Base-by-base conservation (phyloP, 148 eudicot species). In the Rhododendron henanense region DNA sequence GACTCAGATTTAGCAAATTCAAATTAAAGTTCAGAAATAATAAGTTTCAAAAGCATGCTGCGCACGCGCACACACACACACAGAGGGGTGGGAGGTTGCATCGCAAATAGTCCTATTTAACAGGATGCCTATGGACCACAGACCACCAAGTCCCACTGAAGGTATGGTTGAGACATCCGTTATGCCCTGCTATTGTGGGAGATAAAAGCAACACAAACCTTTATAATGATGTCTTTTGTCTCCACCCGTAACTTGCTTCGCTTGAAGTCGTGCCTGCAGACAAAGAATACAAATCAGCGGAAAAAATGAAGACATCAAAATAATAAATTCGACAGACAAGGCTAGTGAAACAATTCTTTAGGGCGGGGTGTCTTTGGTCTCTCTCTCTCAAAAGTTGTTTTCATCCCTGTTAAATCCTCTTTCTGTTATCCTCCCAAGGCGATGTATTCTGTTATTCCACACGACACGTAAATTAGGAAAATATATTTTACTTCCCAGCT, bases 251-350 rank as follows among this genome's bases (percentile, higher is more conserved):
- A 84, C 88, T 90, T 95, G 98, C 91, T 92, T 97, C 67, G 98
- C 98, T 90, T 97, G 99, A 87, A 97, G 97, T 87, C 99, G 93
- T 25, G 99, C 82, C 99, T 97, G 94, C 71, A 83, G 84, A 35
- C 18, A 35, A 79, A 41, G 80, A 33, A 14, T 83, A 63, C 74
- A 6, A 37, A 69, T 77, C 28, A 55, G 5, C 67, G 39, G 35
- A 55, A 75, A 75, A 45, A 76, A 48, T 74, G 74, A 77, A 39
- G 39, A 53, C 10, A 5, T 19, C 44, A 39, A 51, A 31, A 41
- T 2, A 41, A 45, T 9, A 31, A 79, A 7, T 31, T 61, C 6
- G 13, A 63, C 31, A 41, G 19, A 82, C 31, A 39, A 39, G 50
- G 51, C 9, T 41, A 63, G 7, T 18, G 57, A 85, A 39, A 48